These are phyloP conservation scores for Malus sieversii DNA, from an alignment of 306 rosid species.

Conservation along the genomic window DNA sequence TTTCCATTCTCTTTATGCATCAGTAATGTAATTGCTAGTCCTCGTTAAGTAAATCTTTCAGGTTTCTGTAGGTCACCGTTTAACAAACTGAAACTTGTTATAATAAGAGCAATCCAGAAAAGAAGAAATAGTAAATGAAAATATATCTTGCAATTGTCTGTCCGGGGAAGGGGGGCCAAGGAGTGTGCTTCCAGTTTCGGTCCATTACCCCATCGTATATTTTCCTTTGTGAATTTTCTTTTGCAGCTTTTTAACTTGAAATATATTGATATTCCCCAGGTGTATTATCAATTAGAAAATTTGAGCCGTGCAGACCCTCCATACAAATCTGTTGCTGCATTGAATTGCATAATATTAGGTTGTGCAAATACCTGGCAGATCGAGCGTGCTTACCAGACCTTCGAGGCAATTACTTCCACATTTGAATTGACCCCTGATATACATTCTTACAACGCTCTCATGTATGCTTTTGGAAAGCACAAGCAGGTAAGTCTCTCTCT, in stretches of 20 bases:
- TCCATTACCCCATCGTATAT: not conserved
- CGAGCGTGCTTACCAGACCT: conserved; percentile 96
- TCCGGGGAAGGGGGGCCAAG: not conserved
- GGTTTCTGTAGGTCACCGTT: not conserved
- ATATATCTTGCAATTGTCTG: not conserved
- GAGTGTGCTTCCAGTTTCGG: not conserved
- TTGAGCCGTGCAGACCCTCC: conserved; percentile 67
- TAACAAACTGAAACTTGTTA: not conserved
- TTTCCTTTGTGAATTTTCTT: not conserved
- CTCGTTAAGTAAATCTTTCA: not conserved
- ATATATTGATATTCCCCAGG: conserved; percentile 37
- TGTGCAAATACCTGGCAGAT: conserved; percentile 96
- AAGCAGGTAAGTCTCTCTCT: conserved; percentile 52
- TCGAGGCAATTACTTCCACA: conserved; percentile 74
- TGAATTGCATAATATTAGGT: conserved; percentile 79
- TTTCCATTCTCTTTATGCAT: not conserved
- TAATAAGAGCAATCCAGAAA: not conserved
- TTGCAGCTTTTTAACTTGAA: conserved; percentile 18
- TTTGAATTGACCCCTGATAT: conserved; percentile 80
- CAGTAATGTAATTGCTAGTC: not conserved
- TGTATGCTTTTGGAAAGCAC: conserved; percentile 79
- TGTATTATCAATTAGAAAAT: conserved; percentile 86
- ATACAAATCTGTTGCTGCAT: conserved; percentile 81
- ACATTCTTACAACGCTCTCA: conserved; percentile 83
- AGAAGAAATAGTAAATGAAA: not conserved